Evolutionary conservation across 768 basidiomycete species (phyloP), one percentile per base, ranked within the genome.

Genomic region (Pulveroboletus sp.): DNA sequence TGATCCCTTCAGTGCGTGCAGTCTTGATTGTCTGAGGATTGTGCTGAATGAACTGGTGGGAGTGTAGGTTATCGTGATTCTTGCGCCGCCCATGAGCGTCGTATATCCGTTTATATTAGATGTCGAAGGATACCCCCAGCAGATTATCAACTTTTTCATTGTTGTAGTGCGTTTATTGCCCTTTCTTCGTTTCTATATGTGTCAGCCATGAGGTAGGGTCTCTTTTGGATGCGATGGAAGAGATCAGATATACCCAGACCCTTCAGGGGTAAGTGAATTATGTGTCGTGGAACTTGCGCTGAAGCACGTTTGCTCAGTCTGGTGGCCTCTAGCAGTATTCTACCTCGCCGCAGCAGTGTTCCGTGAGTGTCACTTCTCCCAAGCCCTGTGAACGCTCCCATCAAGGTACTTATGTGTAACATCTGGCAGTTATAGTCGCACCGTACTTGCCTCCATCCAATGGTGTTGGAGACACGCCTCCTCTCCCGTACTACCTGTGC

Each of bases 81-180:
- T 82, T 39, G 81, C 60, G 1, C 81, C 81, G 0, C 81, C 81
- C 1, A 71, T 74, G 3, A 52, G 61, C 4, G 73, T 82, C 9
- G 81, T 71, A 0, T 83, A 82, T 57, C 80, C 81, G 0, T 83
- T 83, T 52, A 83, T 83, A 46, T 69, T 83, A 4, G 80, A 83
- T 47, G 71, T 83, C 11, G 74, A 80, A 50, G 65, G 63, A 32
- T 67, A 69, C 43, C 82, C 82, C 2, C 50, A 37, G 27, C 80
- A 82, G 49, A 79, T 83, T 30, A 74, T 83, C 57, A 76, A 78
- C 50, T 59, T 82, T 5, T 79, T 81, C 57, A 72, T 82, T 41
- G 71, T 81, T 32, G 31, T 76, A n/a, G 80, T 81, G 52, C n/a
- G 77, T 65, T 5, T 10, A 0, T 10, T 33, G 46, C 37, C 3